These are phyloP conservation scores for Hymenoscyphus salicellus DNA, from an alignment of 2,329 filamentous ascomycete genomes.

Conservation along the genomic window DNA sequence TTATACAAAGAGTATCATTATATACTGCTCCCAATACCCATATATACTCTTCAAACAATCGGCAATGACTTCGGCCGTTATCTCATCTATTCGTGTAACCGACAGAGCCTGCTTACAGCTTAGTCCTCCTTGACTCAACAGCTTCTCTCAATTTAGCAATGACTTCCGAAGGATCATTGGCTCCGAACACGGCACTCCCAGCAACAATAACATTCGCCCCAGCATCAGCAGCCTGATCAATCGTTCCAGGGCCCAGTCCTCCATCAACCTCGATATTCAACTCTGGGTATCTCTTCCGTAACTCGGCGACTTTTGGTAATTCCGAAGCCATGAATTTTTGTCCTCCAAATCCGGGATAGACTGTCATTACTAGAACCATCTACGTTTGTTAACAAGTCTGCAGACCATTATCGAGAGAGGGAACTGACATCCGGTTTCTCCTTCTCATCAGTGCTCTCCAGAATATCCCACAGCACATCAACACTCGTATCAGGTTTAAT, in stretches of 20 bases:
- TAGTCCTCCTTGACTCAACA: constrained; percentile 60
- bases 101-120: constrained; percentile 16
- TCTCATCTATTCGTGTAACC: background rate
- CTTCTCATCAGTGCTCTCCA: constrained; percentile 67
- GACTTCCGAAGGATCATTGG: constrained; percentile 80
- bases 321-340: constrained; percentile 98
- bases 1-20: background rate
- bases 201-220: constrained; percentile 98
- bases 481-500: constrained; percentile 91
- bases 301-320: constrained; percentile 84
- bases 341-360: constrained; percentile 93
- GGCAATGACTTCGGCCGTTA: background rate
- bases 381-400: constrained; percentile 39
- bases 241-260: constrained; percentile 80
- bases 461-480: constrained; percentile 86
- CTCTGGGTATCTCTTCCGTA: constrained; percentile 81
- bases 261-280: constrained; percentile 98
- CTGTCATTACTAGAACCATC: constrained; percentile 99
- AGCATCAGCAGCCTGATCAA: constrained; percentile 90
- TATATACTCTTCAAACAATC: background rate
- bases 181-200: constrained; percentile 92
- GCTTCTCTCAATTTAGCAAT: constrained; percentile 77
- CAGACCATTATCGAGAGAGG: background rate
- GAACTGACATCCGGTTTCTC: constrained; percentile 85
- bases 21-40: background rate